Evolutionary conservation across 1,284 basidiomycete genomes (phyloP), one percentile per base, ranked within the genome.

Genomic region (Anthracocystis setariae): DNA sequence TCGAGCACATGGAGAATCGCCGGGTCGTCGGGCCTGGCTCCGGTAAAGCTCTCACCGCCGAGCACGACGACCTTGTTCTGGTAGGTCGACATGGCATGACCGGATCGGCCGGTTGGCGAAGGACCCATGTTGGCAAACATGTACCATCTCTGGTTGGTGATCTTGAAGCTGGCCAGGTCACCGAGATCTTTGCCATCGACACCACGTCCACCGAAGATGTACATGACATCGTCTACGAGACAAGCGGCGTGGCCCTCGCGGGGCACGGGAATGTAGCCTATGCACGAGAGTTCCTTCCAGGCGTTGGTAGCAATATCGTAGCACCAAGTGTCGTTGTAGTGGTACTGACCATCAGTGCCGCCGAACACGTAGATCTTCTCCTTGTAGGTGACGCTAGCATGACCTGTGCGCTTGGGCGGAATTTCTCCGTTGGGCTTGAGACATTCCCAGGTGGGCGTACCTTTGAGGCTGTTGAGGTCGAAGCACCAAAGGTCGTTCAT

Each of bases 91-190:
- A 98, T 94, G 20, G 93, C 91, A 84, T 98, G 95, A 3, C 95
- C 95, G 15, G 92, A 94, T 50, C 95, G 88, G 13, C 93, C 92
- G 54, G 87, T 90, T 2, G 95, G 95, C 8, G 92, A 88, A 12
- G 94, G 94, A 3, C 95, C 95, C 95, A 98, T 98, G 83, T 97
- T 96, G 84, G 96, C 94, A 86, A 98, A 98, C 92, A 95, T 98
- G 85, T 94, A 98, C 95, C 95, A 98, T 76, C 87, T 84, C 71
- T 86, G 85, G 69, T 87, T 86, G 69, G 89, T 85, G 64, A 98
- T 90, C 85, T 96, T 96, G 87, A 98, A 98, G 5, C 94, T 95
- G 3, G 94, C 93, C 18, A 98, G 85, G 84, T 99, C 96, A 46
- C 90, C 91, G 46, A 98, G 85, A 83, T 98, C 96, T 84, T 95